A percentile compares a stretch with the other conserved stretches of the same genome.
Conservation (phyloP, 176 grass and related monocot species). For the Elaeis guineensis region DNA sequence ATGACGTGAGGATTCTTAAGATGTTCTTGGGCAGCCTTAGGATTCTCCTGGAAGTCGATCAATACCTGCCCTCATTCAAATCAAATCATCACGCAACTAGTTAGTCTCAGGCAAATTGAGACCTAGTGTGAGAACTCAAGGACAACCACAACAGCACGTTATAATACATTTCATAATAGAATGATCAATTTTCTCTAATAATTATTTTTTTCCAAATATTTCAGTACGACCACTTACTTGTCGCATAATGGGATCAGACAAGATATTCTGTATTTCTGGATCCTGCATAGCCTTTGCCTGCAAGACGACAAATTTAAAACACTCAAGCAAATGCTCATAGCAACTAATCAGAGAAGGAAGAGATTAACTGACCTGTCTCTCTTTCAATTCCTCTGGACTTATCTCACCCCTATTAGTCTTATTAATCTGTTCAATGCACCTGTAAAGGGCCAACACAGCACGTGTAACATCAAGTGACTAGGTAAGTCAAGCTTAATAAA, state of each 20-base stretch:
- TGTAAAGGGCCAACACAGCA: too few relatives aligned
- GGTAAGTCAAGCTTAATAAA: too few relatives aligned
- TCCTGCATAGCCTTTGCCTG: constrained; percentile 85
- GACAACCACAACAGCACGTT: background rate
- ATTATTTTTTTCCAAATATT: too few relatives aligned
- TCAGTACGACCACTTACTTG: constrained; percentile 30
- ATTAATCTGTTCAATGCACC: too few relatives aligned
- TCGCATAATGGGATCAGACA: constrained; percentile 76
- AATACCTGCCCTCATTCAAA: constrained; percentile 35
- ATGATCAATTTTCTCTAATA: background rate
- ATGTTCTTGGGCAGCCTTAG: constrained; percentile 52
- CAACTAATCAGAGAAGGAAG: too few relatives aligned
- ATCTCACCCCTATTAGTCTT: too few relatives aligned
- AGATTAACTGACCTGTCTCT: too few relatives aligned
- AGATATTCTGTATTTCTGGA: constrained; percentile 84
- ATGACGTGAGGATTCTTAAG: constrained; percentile 77
- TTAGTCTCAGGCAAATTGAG: background rate
- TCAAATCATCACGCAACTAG: background rate
- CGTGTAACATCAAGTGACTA: too few relatives aligned
- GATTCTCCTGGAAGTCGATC: constrained; percentile 85
- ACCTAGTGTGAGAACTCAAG: background rate
- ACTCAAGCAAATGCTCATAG: too few relatives aligned
- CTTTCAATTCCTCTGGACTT: too few relatives aligned
- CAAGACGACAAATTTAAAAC: background rate
- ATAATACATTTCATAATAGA: background rate